Conservation (phyloP, 1,284 basidiomycete species). For the Uromyces viciae-fabae region DNA sequence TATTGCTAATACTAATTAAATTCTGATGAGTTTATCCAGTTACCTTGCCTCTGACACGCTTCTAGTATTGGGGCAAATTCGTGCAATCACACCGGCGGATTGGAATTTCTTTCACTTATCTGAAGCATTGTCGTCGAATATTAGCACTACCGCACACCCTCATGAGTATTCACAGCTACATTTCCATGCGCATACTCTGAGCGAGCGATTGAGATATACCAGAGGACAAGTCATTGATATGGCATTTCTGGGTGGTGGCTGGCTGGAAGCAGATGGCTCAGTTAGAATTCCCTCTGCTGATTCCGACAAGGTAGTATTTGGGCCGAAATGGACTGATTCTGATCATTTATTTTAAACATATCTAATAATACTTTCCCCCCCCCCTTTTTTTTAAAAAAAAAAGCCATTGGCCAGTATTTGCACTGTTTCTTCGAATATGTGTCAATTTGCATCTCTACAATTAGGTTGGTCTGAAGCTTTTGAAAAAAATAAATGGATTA, state of each 20-base stretch:
- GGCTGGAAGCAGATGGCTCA: constrained; percentile 13
- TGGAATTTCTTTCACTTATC: constrained; percentile 42
- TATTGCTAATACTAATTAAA: too few relatives aligned
- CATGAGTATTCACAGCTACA: constrained; percentile 44
- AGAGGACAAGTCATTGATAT: constrained; percentile 40
- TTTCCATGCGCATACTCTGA: constrained; percentile 26
- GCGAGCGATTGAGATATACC: constrained; percentile 27
- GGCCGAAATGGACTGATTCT: too few relatives aligned
- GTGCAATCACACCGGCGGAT: background rate
- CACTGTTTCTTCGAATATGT: constrained; percentile 44
- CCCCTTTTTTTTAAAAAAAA: too few relatives aligned
- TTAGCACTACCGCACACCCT: constrained; percentile 26
- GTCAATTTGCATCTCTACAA: constrained; percentile 41
- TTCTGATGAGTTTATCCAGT: background rate
- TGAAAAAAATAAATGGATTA: constrained; percentile 33
- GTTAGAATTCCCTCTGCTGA: background rate
- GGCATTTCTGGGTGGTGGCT: constrained; percentile 34
- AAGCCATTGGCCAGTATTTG: constrained; percentile 43
- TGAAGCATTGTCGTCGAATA: background rate
- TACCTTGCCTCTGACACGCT: constrained; percentile 43
- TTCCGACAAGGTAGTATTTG: constrained; percentile 18
- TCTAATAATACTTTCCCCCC: too few relatives aligned
- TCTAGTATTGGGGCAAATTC: constrained; percentile 7
- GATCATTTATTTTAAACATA: too few relatives aligned
- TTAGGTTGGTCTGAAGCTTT: constrained; percentile 35